These are phyloP conservation scores for Penicillium paradoxum DNA, from an alignment of 495 filamentous ascomycete genomes.

Conservation along the genomic window DNA sequence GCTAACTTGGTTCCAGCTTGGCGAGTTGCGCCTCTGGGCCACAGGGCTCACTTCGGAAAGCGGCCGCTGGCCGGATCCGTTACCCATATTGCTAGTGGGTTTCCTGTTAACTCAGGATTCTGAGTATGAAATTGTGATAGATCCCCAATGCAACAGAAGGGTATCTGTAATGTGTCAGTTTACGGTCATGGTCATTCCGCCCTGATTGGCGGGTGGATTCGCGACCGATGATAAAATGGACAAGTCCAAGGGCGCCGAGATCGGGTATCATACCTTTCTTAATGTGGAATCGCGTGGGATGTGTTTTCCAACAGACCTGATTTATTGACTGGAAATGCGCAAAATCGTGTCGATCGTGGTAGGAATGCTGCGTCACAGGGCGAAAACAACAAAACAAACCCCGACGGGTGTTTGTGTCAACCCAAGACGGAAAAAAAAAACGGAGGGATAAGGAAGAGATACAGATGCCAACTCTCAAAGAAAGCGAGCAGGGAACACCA, in stretches of 20 bases:
- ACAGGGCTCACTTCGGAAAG: slow-evolving; percentile 53
- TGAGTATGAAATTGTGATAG: not conserved
- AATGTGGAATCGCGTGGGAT: slow-evolving; percentile 17
- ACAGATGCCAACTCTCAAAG: slow-evolving; percentile 4
- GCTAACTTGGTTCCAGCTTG: slow-evolving; percentile 63
- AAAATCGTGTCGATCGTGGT: slow-evolving; percentile 34
- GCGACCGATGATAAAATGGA: not conserved
- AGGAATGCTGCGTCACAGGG: slow-evolving; percentile 18
- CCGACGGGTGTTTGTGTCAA: not conserved
- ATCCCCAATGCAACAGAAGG: slow-evolving; percentile 1
- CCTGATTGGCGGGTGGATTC: not conserved
- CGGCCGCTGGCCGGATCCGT: slow-evolving; percentile 42
- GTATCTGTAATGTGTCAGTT: slow-evolving; percentile 14
- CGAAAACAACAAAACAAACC: slow-evolving; percentile 8
- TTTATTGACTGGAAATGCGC: slow-evolving; percentile 9
- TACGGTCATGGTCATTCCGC: slow-evolving; percentile 6
- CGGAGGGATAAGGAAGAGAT: slow-evolving; percentile 26
- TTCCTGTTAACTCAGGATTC: not conserved
- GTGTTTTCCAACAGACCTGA: slow-evolving; percentile 18
- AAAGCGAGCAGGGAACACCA: slow-evolving; percentile 7
- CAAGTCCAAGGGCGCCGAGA: not conserved
- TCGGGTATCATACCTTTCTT: slow-evolving; percentile 21
- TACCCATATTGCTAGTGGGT: slow-evolving; percentile 33
- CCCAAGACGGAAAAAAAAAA: slow-evolving; percentile 3
- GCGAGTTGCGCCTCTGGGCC: slow-evolving; percentile 63